These are phyloP conservation scores for Saturnispora silvae DNA, from an alignment of 805 yeast genomes.

Conservation along the genomic window DNA sequence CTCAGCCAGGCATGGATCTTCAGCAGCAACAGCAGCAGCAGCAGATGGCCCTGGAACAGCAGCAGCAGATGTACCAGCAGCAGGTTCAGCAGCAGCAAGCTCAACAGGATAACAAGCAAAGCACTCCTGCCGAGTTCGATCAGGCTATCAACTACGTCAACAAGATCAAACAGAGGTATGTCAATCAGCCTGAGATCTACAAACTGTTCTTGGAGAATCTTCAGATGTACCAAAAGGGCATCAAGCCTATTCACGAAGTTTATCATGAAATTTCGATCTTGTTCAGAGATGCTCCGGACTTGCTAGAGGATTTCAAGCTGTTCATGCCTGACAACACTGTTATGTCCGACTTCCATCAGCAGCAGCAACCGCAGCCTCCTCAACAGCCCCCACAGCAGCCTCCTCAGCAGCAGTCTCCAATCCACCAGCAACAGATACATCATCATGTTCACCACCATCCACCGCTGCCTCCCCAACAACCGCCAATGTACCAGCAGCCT, in stretches of 20 bases:
- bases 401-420: slow-evolving; percentile 1
- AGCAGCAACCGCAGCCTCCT: slow-evolving; percentile 13
- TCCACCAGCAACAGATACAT: background rate
- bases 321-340: slow-evolving; percentile 74
- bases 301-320: slow-evolving; percentile 88
- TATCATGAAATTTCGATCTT: slow-evolving; percentile 84
- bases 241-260: slow-evolving; percentile 89
- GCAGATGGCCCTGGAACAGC: slow-evolving; percentile 1
- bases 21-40: slow-evolving; percentile 1
- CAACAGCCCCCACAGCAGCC: slow-evolving; percentile 11
- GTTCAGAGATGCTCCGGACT: slow-evolving; percentile 89
- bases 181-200: slow-evolving; percentile 90
- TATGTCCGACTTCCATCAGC: slow-evolving; percentile 20
- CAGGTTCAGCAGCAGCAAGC: slow-evolving; percentile 15
- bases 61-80: slow-evolving; percentile 7
- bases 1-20: background rate
- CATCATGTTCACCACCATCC: slow-evolving; percentile 12
- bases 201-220: slow-evolving; percentile 88
- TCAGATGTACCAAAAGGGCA: slow-evolving; percentile 94
- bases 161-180: slow-evolving; percentile 88
- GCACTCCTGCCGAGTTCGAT: slow-evolving; percentile 84
- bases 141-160: slow-evolving; percentile 96
- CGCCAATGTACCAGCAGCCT: background rate
- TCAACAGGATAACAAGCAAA: slow-evolving; percentile 21
- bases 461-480: slow-evolving; percentile 5